These are phyloP conservation scores for Macrophomina phaseolina DNA, from an alignment of 2,329 filamentous ascomycete genomes.

Conservation along the genomic window DNA sequence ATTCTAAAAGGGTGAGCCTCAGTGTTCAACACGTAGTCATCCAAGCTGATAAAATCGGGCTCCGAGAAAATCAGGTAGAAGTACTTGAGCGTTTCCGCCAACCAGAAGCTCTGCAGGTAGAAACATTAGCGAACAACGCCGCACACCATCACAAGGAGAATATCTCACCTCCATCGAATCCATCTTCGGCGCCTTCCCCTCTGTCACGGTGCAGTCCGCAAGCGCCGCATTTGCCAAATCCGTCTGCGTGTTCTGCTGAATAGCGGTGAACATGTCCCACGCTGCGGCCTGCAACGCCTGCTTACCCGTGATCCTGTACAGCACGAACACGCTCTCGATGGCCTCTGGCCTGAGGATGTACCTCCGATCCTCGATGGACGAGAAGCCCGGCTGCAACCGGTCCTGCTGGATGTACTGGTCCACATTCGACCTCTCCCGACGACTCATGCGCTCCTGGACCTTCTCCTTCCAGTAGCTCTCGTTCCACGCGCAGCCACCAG, in stretches of 20 bases:
- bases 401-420: slow-evolving; percentile 45
- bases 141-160: neutral
- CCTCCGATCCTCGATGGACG: slow-evolving; percentile 49
- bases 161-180: slow-evolving; percentile 52
- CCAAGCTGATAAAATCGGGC: slow-evolving; percentile 49
- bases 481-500: slow-evolving; percentile 57
- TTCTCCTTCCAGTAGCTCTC: slow-evolving; percentile 56
- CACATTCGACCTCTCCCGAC: slow-evolving; percentile 37
- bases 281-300: slow-evolving; percentile 51
- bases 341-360: slow-evolving; percentile 62
- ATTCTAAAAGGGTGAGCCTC: slow-evolving; percentile 55
- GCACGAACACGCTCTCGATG: slow-evolving; percentile 66
- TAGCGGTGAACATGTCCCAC: slow-evolving; percentile 58
- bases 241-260: slow-evolving; percentile 50
- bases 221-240: slow-evolving; percentile 54
- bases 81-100: slow-evolving; percentile 58
- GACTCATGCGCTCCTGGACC: slow-evolving; percentile 37
- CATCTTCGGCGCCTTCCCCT: slow-evolving; percentile 41
- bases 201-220: slow-evolving; percentile 46
- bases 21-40: slow-evolving; percentile 56
- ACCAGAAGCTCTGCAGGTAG: slow-evolving; percentile 51
- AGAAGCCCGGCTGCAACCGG: slow-evolving; percentile 52
- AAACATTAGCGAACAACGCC: neutral
- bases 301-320: slow-evolving; percentile 66
- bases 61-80: slow-evolving; percentile 56